Percentiles rank a stretch among this genome's conserved stretches.
These are phyloP conservation scores for Coniochaeta prunicola DNA, from an alignment of 2,329 filamentous ascomycete species.

Conservation along the genomic window DNA sequence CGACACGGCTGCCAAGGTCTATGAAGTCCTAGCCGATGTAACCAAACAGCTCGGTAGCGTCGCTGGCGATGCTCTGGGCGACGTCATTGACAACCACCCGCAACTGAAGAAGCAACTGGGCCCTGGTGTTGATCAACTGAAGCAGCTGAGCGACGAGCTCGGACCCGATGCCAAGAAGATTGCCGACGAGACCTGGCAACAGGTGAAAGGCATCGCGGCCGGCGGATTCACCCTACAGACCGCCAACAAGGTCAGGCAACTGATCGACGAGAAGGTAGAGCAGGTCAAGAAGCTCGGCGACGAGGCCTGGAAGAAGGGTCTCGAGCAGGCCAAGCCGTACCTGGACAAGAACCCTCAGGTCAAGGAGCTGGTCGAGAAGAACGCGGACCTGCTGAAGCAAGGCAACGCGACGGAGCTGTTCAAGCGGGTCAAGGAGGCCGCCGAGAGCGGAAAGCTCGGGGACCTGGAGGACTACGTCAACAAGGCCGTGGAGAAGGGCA, in stretches of 20 bases:
- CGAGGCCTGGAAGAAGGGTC: constrained; percentile 63
- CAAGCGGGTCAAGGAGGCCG: constrained; percentile 52
- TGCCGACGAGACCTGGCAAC: constrained; percentile 62
- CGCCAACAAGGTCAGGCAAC: constrained; percentile 47
- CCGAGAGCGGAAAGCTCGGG: constrained; percentile 52
- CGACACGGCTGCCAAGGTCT: constrained; percentile 53
- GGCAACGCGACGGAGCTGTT: constrained; percentile 60
- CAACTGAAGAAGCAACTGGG: constrained; percentile 66
- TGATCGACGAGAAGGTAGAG: constrained; percentile 64
- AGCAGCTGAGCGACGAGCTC: constrained; percentile 60
- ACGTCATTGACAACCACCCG: constrained; percentile 68
- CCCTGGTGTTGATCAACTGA: constrained; percentile 59
- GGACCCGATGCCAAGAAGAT: constrained; percentile 73
- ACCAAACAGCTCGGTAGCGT: constrained; percentile 52
- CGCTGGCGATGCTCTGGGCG: constrained; percentile 52
- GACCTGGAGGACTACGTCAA: constrained; percentile 56
- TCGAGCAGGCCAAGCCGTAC: constrained; percentile 64
- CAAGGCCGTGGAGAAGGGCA: constrained; percentile 50
- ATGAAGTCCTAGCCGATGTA: constrained; percentile 56
- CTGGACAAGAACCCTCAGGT: constrained; percentile 71
- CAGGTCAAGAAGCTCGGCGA: constrained; percentile 62
- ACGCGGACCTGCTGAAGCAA: constrained; percentile 58
- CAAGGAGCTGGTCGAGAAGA: constrained; percentile 66
- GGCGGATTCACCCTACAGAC: constrained; percentile 49
- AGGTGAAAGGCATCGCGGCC: constrained; percentile 57